phyloP scores from a whole-genome alignment of 169 alveolate species.

The Theileria orientalis region DNA sequence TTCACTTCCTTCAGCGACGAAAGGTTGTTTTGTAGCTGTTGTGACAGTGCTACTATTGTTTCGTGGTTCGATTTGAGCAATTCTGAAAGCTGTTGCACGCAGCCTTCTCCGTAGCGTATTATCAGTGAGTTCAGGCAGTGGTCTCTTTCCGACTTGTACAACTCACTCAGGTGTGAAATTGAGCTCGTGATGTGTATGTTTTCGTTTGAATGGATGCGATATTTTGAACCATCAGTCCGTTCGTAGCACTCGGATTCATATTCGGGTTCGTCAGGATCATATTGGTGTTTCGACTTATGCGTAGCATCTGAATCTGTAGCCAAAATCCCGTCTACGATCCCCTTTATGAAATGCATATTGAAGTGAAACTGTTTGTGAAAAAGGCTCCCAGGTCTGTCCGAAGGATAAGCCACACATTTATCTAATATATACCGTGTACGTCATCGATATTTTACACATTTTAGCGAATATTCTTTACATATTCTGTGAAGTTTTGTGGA shows the following conservation, averaged over 20 bases:
- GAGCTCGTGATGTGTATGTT: background rate
- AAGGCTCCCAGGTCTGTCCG: background rate
- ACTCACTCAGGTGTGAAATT: slow-evolving; percentile 17
- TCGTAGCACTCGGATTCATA: slow-evolving; percentile 1
- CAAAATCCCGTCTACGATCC: slow-evolving; percentile 63
- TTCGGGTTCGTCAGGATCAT: background rate
- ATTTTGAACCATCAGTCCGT: background rate
- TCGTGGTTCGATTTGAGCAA: slow-evolving; percentile 57
- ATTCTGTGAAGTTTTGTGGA: background rate
- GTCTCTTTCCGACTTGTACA: slow-evolving; percentile 44
- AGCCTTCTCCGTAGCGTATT: slow-evolving; percentile 61
- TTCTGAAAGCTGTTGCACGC: slow-evolving; percentile 60
- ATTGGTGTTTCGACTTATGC: background rate
- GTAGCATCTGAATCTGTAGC: slow-evolving; percentile 48
- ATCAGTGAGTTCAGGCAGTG: slow-evolving; percentile 43
- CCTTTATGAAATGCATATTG: slow-evolving; percentile 62
- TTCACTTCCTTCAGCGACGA: slow-evolving; percentile 46
- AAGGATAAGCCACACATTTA: slow-evolving; percentile 18
- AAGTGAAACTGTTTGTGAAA: background rate
- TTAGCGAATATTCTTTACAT: background rate
- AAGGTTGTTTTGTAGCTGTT: slow-evolving; percentile 30
- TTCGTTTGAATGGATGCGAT: slow-evolving; percentile 13
- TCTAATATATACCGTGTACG: background rate
- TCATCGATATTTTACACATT: background rate
- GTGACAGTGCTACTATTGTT: slow-evolving; percentile 27